Evolutionary conservation across 495 filamentous ascomycete genomes (phyloP).

Genomic region (Staphylotrichum tortipilum): DNA sequence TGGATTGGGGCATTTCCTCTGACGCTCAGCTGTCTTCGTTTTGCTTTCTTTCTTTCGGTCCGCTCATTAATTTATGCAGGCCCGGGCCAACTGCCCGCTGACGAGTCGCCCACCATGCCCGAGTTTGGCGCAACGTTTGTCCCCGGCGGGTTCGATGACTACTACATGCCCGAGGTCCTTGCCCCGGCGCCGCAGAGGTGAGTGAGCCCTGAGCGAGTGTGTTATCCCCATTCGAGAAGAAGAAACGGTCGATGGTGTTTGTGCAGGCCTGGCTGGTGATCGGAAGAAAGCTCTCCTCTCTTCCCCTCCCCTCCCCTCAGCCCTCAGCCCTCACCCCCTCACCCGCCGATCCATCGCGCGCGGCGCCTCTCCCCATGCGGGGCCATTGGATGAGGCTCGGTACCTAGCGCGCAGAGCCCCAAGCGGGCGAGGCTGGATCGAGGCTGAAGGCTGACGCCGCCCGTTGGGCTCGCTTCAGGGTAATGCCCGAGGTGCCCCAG

Average conservation of each 20-base stretch:
- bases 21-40: no score
- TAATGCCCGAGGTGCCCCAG: conserved; percentile 52
- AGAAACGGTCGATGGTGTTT: no score
- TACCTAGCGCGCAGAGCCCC: neutral
- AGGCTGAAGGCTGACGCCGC: conserved; percentile 19
- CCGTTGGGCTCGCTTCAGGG: conserved; percentile 29
- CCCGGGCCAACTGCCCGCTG: conserved; percentile 23
- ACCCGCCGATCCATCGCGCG: conserved; percentile 1
- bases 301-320: no score
- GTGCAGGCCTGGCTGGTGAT: no score
- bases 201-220: conserved; percentile 28
- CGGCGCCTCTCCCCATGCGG: conserved; percentile 1
- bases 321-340: no score
- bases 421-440: conserved; percentile 7
- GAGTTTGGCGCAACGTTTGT: conserved; percentile 77
- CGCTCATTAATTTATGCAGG: conserved; percentile 32
- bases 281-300: no score
- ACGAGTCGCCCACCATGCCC: conserved; percentile 41
- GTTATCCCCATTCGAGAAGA: no score
- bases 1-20: conserved; percentile 11
- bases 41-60: no score
- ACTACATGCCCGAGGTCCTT: conserved; percentile 58
- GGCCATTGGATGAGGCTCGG: conserved; percentile 13
- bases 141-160: conserved; percentile 84
- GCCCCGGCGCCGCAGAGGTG: conserved; percentile 84